A percentile compares a stretch with the other conserved stretches of the same genome.
Evolutionary conservation across 345 rosid species (phyloP).

Genomic region (Euphorbia peplus): DNA sequence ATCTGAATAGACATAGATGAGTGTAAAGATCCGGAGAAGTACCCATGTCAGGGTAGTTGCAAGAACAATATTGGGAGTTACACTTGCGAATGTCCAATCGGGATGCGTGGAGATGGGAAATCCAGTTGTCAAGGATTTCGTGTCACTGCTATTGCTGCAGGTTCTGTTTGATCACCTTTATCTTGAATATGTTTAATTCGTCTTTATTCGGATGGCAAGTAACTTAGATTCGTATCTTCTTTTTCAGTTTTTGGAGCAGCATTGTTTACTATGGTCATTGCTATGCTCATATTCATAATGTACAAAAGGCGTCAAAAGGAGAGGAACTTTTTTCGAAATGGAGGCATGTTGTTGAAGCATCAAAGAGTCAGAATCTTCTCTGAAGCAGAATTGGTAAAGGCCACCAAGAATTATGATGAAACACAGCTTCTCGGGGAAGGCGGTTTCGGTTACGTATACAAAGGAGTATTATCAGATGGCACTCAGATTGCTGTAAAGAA

Average conservation of each 20-base stretch:
- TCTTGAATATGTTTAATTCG: too few species aligned
- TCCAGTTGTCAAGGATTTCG: constrained; percentile 17
- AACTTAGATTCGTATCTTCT: too few species aligned
- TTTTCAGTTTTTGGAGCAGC: too few species aligned
- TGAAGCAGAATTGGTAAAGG: constrained; percentile 27
- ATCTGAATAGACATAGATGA: constrained; percentile 15
- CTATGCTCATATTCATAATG: neutral
- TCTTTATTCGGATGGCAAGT: too few species aligned
- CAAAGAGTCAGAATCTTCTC: constrained; percentile 32
- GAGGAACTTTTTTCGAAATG: constrained; percentile 25
- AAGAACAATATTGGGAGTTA: constrained; percentile 10
- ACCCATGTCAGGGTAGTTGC: constrained; percentile 17
- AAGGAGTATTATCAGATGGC: constrained; percentile 19
- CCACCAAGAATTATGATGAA: constrained; percentile 24
- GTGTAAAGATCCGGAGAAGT: neutral
- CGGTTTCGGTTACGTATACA: constrained; percentile 31
- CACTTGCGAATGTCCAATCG: constrained; percentile 17
- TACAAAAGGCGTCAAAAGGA: constrained; percentile 14
- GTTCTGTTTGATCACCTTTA: too few species aligned
- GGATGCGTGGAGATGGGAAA: constrained; percentile 23
- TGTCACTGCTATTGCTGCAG: constrained; percentile 5
- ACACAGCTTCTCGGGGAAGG: constrained; percentile 22
- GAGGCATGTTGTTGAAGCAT: constrained; percentile 27
- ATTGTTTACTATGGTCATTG: neutral
- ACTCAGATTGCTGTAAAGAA: constrained; percentile 19